Evolutionary conservation across 768 basidiomycete species (phyloP).

Genomic region (Neoboletus brunneissimus): DNA sequence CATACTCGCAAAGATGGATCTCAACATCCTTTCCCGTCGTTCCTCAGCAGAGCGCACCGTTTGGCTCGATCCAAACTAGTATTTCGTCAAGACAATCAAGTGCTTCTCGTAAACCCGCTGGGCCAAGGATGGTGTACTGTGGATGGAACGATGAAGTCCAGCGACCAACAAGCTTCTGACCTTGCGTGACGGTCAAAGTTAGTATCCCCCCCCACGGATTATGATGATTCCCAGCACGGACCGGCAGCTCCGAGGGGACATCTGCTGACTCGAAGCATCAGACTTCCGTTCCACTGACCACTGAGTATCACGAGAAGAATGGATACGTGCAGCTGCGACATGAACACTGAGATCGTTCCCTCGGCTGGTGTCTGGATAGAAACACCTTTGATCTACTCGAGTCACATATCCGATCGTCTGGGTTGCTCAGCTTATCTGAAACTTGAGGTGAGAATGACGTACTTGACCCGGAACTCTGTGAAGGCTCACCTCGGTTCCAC

Average conservation of each 20-base stretch:
- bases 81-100: constrained; percentile 33
- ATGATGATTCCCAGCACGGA: background rate
- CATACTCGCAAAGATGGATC: background rate
- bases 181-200: background rate
- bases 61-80: background rate
- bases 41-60: background rate
- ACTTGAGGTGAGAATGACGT: constrained; percentile 52
- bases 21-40: background rate
- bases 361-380: constrained; percentile 46
- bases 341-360: background rate
- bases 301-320: too few relatives aligned
- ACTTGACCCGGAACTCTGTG: background rate
- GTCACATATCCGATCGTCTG: constrained; percentile 50
- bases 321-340: background rate
- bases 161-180: constrained; percentile 39
- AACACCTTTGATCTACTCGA: constrained; percentile 66
- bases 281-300: background rate
- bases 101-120: background rate
- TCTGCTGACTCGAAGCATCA: background rate
- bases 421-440: constrained; percentile 63
- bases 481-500: background rate
- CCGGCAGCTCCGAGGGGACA: background rate
- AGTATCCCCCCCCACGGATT: background rate
- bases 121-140: constrained; percentile 48
- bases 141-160: constrained; percentile 64